phyloP scores from a whole-genome alignment of 1,139 yeast genomes.

The Kodamaea sp. region DNA sequence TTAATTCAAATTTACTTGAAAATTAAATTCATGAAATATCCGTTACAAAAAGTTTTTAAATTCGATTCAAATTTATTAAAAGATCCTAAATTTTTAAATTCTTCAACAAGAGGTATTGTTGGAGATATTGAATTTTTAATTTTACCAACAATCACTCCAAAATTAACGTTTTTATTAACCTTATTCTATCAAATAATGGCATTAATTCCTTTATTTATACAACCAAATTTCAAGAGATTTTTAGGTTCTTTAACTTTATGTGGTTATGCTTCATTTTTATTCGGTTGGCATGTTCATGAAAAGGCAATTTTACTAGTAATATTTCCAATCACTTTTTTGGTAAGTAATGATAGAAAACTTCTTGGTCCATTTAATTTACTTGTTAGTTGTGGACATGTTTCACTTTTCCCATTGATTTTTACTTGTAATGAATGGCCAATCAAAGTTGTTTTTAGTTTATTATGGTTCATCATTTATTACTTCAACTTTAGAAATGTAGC shows the following conservation, averaged over 20 bases:
- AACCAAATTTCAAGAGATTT: slow-evolving; percentile 75
- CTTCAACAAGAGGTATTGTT: slow-evolving; percentile 81
- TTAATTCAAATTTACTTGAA: slow-evolving; percentile 50
- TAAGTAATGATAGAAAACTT: slow-evolving; percentile 66
- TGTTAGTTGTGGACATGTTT: slow-evolving; percentile 78
- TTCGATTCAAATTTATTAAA: slow-evolving; percentile 28
- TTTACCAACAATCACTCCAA: slow-evolving; percentile 77
- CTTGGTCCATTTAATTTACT: slow-evolving; percentile 64
- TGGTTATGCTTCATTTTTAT: slow-evolving; percentile 85
- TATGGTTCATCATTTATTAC: slow-evolving; percentile 80
- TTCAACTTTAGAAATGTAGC: slow-evolving; percentile 68
- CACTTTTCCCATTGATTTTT: slow-evolving; percentile 82
- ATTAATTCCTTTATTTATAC: slow-evolving; percentile 66
- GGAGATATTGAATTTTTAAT: slow-evolving; percentile 84
- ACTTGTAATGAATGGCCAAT: slow-evolving; percentile 77
- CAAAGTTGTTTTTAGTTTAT: slow-evolving; percentile 72
- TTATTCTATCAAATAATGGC: slow-evolving; percentile 78
- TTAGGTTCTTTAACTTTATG: slow-evolving; percentile 83
- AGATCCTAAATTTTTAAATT: slow-evolving; percentile 25
- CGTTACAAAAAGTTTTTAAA: slow-evolving; percentile 30
- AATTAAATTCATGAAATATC: slow-evolving; percentile 44
- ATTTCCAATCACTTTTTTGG: slow-evolving; percentile 83
- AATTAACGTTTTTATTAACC: slow-evolving; percentile 71
- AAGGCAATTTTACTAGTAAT: slow-evolving; percentile 87
- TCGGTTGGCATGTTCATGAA: slow-evolving; percentile 99